Base-by-base conservation (phyloP, 768 basidiomycete genomes). In the Lyophyllum decastes region DNA sequence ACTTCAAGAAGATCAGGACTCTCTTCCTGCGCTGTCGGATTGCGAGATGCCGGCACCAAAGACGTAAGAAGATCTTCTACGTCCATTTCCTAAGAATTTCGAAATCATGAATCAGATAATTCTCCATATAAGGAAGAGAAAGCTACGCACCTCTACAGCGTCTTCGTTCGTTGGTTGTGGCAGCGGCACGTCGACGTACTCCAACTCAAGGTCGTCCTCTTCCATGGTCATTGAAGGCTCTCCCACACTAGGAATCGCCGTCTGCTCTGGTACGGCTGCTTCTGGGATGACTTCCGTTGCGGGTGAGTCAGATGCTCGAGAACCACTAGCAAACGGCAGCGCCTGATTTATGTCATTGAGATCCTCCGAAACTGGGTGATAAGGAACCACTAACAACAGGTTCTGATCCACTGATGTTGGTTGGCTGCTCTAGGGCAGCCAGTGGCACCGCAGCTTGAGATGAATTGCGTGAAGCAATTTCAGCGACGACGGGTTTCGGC, bases 41-140 rank as follows among this genome's bases (percentile, higher is more conserved):
- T n/a, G 12, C 35, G 55, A 27, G 56, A 51, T 38, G 45, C 33
- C 1, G 34, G 25, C 25, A 24, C n/a, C 10, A 38, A 50, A 21
- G 40, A 10, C n/a, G 35, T 43, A 5, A 63, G 55, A 2, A 60
- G 21, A 4, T 54, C 21, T 48, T 63, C 62, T 14, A 63, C 62
- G 21, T 60, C 62, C 59, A 63, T 63, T 58, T 56, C 56, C 58
- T 59, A 34, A 6, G 34, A 45, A 17, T 5, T 34, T 7, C 44
- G 12, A 44, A 22, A 24, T 8, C 7, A 27, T 48, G 16, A 48
- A 26, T 48, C 26, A 30, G 7, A 11, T 8, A 4, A 19, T 26
- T 11, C 14, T 12, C n/a, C 3, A 21, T 24, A 10, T n/a, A 49
- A 48, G 1, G 30, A 50, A n/a, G 24, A 21, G 10, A 21, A 16